Conservation (phyloP, 208 protist genomes). For the Phytomonas francai region DNA sequence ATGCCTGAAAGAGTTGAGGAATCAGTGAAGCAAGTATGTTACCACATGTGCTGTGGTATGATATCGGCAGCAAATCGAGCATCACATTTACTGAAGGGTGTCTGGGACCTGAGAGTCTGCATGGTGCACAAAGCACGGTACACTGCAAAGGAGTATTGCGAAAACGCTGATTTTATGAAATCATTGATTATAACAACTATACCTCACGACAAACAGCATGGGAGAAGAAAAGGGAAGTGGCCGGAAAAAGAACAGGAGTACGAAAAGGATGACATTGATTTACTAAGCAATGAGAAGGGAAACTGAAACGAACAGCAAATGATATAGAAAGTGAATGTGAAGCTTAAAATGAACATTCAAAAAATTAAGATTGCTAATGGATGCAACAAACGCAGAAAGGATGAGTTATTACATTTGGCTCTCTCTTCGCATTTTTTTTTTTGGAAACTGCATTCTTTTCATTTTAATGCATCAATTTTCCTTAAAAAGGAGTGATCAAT, state of each 20-base stretch:
- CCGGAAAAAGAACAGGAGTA: too few relatives aligned
- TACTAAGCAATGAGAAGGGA: too few relatives aligned
- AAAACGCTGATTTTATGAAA: background rate
- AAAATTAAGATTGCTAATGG: too few relatives aligned
- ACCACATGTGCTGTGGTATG: conserved; percentile 19
- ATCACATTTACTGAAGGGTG: conserved; percentile 22
- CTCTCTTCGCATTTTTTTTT: background rate
- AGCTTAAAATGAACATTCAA: too few relatives aligned
- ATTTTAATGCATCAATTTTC: conserved; percentile 10
- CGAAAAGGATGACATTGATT: too few relatives aligned
- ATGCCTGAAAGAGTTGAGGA: conserved; percentile 36
- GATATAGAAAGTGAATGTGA: too few relatives aligned
- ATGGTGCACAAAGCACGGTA: conserved; percentile 18
- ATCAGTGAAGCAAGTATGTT: conserved; percentile 20
- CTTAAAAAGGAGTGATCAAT: background rate
- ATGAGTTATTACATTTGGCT: conserved; percentile 4
- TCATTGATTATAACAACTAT: background rate
- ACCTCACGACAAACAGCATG: background rate
- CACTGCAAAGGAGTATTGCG: conserved; percentile 22
- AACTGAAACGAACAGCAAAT: too few relatives aligned
- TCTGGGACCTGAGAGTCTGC: conserved; percentile 22
- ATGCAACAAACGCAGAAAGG: too few relatives aligned
- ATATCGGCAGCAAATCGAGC: conserved; percentile 21
- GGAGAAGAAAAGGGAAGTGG: too few relatives aligned
- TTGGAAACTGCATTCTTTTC: background rate